Conservation (phyloP, 129 eudicot genomes). For the carrot (Daucus carota) region DNA sequence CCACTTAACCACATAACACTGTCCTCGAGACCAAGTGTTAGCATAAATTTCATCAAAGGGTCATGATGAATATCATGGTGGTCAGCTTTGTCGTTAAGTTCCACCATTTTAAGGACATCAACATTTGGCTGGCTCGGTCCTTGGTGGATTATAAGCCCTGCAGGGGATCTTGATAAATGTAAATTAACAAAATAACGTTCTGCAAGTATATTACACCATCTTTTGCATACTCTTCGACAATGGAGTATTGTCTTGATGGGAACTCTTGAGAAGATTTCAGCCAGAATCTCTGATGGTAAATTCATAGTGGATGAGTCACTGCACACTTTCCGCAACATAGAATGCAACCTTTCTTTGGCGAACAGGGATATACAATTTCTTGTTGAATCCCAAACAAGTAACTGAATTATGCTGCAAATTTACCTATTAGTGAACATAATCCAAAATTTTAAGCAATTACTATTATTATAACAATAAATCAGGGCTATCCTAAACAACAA, state of each 20-base stretch:
- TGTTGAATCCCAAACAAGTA: not conserved
- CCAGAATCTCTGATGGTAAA: slow-evolving; percentile 16
- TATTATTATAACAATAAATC: no score
- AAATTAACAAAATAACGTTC: slow-evolving; percentile 18
- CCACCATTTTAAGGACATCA: not conserved
- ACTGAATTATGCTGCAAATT: not conserved
- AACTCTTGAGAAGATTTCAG: slow-evolving; percentile 31
- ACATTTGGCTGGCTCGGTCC: not conserved
- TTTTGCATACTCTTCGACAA: slow-evolving; percentile 30
- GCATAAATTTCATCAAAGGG: not conserved
- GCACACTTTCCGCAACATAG: not conserved
- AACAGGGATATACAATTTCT: not conserved
- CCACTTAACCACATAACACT: not conserved
- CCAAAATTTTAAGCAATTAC: not conserved
- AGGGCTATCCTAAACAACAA: not conserved
- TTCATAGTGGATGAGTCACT: not conserved
- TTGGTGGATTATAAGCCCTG: slow-evolving; percentile 20
- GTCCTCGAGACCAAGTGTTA: not conserved
- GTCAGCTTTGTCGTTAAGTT: not conserved
- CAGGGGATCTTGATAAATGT: slow-evolving; percentile 27
- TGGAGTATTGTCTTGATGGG: slow-evolving; percentile 20
- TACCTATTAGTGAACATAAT: not conserved
- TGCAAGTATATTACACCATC: slow-evolving; percentile 23
- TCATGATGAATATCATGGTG: not conserved
- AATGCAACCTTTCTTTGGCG: not conserved